These are phyloP conservation scores for Plasmodium yoelii DNA, from an alignment of 169 alveolate genomes.

Conservation along the genomic window DNA sequence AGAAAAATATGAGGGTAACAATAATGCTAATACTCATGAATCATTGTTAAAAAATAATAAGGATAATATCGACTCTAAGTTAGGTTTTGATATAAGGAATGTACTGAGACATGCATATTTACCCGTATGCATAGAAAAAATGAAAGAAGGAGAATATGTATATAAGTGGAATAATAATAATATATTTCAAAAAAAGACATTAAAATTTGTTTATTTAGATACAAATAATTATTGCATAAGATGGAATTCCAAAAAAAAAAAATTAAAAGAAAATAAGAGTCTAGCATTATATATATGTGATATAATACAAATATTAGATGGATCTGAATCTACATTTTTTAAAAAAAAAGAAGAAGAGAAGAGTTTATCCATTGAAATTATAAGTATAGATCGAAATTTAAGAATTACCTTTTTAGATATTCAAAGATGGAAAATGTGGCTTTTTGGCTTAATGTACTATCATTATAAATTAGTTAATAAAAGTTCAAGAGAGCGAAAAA, in stretches of 20 bases:
- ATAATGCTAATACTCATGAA: conserved; percentile 11
- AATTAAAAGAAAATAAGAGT: conserved; percentile 58
- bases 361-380: conserved; percentile 75
- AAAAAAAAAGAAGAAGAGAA: conserved; percentile 76
- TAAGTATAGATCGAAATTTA: conserved; percentile 40
- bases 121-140: conserved; percentile 75
- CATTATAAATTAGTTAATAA: conserved; percentile 67
- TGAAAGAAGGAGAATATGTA: conserved; percentile 77
- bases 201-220: conserved; percentile 74
- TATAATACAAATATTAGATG: conserved; percentile 74
- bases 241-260: conserved; percentile 77
- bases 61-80: conserved; percentile 25
- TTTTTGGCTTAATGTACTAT: conserved; percentile 75
- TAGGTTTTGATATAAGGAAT: conserved; percentile 71
- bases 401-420: conserved; percentile 71
- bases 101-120: conserved; percentile 72
- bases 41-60: conserved; percentile 7
- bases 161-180: conserved; percentile 74
- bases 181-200: conserved; percentile 72
- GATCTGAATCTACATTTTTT: conserved; percentile 74
- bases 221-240: conserved; percentile 75
- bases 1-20: background rate
- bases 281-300: conserved; percentile 73
- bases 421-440: conserved; percentile 79
- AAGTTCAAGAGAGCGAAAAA: conserved; percentile 44